Evolutionary conservation across 2,329 filamentous ascomycete genomes (phyloP), one percentile per base, ranked within the genome.

Genomic region (Fusarium redolens): DNA sequence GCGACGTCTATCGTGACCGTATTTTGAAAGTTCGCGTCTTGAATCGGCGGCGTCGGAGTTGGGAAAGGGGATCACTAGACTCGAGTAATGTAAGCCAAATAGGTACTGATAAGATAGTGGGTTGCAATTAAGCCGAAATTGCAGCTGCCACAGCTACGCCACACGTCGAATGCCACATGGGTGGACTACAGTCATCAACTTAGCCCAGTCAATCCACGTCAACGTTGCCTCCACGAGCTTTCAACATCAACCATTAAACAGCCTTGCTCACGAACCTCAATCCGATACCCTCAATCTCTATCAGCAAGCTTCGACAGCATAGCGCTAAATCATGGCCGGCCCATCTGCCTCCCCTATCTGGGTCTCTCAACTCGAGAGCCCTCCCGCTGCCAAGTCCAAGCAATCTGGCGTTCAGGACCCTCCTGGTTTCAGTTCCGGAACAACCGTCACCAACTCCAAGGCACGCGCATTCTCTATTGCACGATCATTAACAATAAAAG

Each of bases 351-450:
- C 75, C 18, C 95, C 95, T 38, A 86, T 88, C 87, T 99, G 96
- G 96, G 93, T 96, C 38, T 83, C 91, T 73, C 92, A 97, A 78
- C 88, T 98, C 75, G 91, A 92, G 79, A 89, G 89, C 48, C 89
- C 93, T 37, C 90, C 94, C 30, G 81, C 89, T 30, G 80, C 89
- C 56, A 93, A 90, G 81, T 82, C 91, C 57, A 94, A 94, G 83
- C 87, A 88, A 56, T 80, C 85, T 76, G 88, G 87, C 80, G 91
- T 98, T 75, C 87, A 92, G 65, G 95, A 99, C 81, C 96, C 96
- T 55, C 93, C 94, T 60, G 96, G 96, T 79, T 98, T 92, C 85
- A 90, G 82, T 84, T 90, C 82, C 80, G 90, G 83, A 78, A 80
- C 83, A 67, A 79, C 84, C 56, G 63, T 73, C 37, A 60, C 71